Evolutionary conservation across 108 stramenopile genomes (phyloP), one percentile per base, ranked within the genome.

Genomic region (Pseudonitzschia pungens): DNA sequence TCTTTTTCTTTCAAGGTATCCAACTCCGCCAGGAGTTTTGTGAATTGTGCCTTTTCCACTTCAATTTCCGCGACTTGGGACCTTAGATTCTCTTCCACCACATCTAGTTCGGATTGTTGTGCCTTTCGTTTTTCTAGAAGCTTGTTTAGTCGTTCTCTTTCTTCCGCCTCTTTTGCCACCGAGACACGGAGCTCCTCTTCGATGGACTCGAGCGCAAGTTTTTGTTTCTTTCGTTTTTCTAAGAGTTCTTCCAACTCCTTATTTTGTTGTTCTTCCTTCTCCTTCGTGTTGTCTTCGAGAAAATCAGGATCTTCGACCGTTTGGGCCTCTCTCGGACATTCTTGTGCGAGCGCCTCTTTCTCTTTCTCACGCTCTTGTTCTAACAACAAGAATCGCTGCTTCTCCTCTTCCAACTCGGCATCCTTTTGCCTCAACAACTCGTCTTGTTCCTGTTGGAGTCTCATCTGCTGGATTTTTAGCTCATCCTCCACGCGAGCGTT

Each of bases 201-300:
- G 32, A 62, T 62, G 32, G 60, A 40, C 27, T 62, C 36, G 0
- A 62, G 36, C 20, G 33, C 60, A 40, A n/a, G 14, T 0, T 62
- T 26, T 1, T 62, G 60, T 33, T 62, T 33, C 60, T 36, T 31
- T n/a, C 60, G 32, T 62, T 41, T 33, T 62, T 62, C 60, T 5
- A 62, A 4, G 6, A 52, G 36, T 33, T n/a, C 32, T 33, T 62
- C 60, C 32, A 62, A 14, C n/a, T 62, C 33, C 32, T 62, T 33
- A 20, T 83, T 81, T 51, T 77, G 33, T 51, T 77, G 33, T 76
- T 80, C 60, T n/a, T 33, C 32, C 60, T 33, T 20, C 20, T 42
- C 33, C 32, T 62, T 18, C 1, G n/a, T 55, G 5, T 55, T 55
- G 24, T 2, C 54, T 10, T 1, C 54, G 26, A 55, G 26, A 12